phyloP scores from a whole-genome alignment of 2,329 filamentous ascomycete genomes.

The Fusarium devonianum region DNA sequence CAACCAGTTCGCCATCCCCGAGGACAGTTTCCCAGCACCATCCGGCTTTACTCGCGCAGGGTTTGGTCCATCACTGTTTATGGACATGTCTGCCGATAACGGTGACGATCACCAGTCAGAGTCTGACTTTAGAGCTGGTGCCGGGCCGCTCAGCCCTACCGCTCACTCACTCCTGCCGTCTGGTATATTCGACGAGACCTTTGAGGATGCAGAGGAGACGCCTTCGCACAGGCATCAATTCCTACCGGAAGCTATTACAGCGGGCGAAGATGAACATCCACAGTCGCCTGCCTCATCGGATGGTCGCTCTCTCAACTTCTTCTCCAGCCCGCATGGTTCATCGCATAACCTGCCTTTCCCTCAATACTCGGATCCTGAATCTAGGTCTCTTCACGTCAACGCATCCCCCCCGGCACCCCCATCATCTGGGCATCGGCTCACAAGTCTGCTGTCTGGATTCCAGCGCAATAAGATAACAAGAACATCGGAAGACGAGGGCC shows the following conservation, averaged over 20 bases:
- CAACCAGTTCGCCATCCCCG: slow-evolving; percentile 47
- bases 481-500: slow-evolving; percentile 58
- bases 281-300: slow-evolving; percentile 68
- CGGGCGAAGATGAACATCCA: slow-evolving; percentile 54
- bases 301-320: slow-evolving; percentile 60
- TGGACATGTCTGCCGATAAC: slow-evolving; percentile 54
- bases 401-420: slow-evolving; percentile 51
- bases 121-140: slow-evolving; percentile 66
- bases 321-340: slow-evolving; percentile 69
- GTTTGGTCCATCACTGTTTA: slow-evolving; percentile 62
- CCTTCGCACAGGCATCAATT: slow-evolving; percentile 32
- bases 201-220: slow-evolving; percentile 64
- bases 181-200: slow-evolving; percentile 65
- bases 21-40: slow-evolving; percentile 57
- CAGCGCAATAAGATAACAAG: slow-evolving; percentile 70
- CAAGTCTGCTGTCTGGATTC: slow-evolving; percentile 65
- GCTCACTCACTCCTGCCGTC: slow-evolving; percentile 78
- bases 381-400: slow-evolving; percentile 49
- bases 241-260: slow-evolving; percentile 43
- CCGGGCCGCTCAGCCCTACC: slow-evolving; percentile 78
- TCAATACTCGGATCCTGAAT: slow-evolving; percentile 58
- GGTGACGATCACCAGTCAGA: slow-evolving; percentile 60
- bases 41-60: slow-evolving; percentile 62
- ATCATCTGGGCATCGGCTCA: slow-evolving; percentile 48
- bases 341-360: slow-evolving; percentile 65